A percentile compares a stretch with the other conserved stretches of the same genome.
Conservation (phyloP, 495 filamentous ascomycete genomes). For the Xylaria grammica region DNA sequence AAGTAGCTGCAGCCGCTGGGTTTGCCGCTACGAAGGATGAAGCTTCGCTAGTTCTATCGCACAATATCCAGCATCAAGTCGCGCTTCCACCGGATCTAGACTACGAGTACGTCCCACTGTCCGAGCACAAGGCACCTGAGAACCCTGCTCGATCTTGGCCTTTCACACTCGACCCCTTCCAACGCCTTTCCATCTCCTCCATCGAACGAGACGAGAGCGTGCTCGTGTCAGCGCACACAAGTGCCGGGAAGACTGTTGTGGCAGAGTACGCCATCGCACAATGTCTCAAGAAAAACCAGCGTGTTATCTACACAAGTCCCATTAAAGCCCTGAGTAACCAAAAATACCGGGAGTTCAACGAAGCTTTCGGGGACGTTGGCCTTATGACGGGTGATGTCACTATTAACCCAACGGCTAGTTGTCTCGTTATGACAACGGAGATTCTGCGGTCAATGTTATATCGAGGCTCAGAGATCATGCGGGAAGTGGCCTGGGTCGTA, state of each 20-base stretch:
- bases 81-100: constrained; percentile 81
- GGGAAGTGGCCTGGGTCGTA: constrained; percentile 95
- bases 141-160: constrained; percentile 81
- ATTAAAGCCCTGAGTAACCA: constrained; percentile 99
- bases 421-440: constrained; percentile 99
- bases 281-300: constrained; percentile 93
- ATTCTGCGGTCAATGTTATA: constrained; percentile 99
- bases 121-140: constrained; percentile 83
- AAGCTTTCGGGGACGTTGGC: constrained; percentile 95
- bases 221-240: constrained; percentile 94
- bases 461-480: constrained; percentile 97
- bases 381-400: constrained; percentile 99
- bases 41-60: constrained; percentile 77
- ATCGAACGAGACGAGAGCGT: constrained; percentile 96
- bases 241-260: constrained; percentile 96
- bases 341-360: constrained; percentile 94
- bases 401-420: constrained; percentile 97
- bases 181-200: constrained; percentile 87
- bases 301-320: constrained; percentile 98
- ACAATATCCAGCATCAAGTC: constrained; percentile 98
- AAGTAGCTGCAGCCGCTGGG: constrained; percentile 82
- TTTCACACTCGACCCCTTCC: constrained; percentile 96
- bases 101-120: constrained; percentile 91
- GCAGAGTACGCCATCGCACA: constrained; percentile 99
- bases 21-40: constrained; percentile 68